Conservation (phyloP, 2,329 filamentous ascomycete genomes). For the Tolypocladium amazonense region DNA sequence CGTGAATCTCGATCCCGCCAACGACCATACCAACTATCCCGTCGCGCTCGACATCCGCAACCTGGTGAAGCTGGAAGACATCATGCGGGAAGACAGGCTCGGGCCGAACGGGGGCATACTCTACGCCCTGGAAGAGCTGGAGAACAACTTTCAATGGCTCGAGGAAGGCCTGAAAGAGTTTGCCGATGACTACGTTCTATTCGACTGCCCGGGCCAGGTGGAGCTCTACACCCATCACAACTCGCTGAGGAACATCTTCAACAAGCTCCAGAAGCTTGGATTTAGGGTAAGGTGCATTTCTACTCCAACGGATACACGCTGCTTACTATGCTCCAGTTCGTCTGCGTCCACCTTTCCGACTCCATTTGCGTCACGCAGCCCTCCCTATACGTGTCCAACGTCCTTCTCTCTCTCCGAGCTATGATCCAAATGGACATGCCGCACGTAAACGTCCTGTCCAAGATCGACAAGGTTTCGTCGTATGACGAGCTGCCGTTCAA, state of each 20-base stretch:
- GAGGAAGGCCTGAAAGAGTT: constrained; percentile 69
- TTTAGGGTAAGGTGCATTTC: constrained; percentile 68
- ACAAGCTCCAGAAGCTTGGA: constrained; percentile 77
- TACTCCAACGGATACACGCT: not conserved
- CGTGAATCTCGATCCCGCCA: constrained; percentile 94
- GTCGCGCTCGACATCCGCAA: constrained; percentile 85
- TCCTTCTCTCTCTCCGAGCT: constrained; percentile 83
- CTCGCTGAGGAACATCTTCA: constrained; percentile 84
- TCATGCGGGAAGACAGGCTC: constrained; percentile 84
- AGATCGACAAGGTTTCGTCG: constrained; percentile 85
- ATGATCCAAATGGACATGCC: constrained; percentile 99
- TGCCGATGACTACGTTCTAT: constrained; percentile 83
- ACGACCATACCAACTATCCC: constrained; percentile 82
- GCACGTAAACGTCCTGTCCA: constrained; percentile 90
- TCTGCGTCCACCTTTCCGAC: constrained; percentile 87
- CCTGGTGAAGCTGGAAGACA: constrained; percentile 81
- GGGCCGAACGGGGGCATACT: constrained; percentile 89
- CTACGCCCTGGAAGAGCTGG: constrained; percentile 90
- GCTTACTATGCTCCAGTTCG: constrained; percentile 49
- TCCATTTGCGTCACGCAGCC: constrained; percentile 89
- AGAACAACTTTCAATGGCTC: constrained; percentile 89
- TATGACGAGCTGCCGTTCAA: constrained; percentile 89
- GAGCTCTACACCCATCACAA: constrained; percentile 95
- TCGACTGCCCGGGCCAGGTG: constrained; percentile 94
- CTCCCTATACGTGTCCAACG: constrained; percentile 87